Evolutionary conservation across 441 rosid genomes (phyloP), one percentile per base, ranked within the genome.

Genomic region (Jatropha podagrica): DNA sequence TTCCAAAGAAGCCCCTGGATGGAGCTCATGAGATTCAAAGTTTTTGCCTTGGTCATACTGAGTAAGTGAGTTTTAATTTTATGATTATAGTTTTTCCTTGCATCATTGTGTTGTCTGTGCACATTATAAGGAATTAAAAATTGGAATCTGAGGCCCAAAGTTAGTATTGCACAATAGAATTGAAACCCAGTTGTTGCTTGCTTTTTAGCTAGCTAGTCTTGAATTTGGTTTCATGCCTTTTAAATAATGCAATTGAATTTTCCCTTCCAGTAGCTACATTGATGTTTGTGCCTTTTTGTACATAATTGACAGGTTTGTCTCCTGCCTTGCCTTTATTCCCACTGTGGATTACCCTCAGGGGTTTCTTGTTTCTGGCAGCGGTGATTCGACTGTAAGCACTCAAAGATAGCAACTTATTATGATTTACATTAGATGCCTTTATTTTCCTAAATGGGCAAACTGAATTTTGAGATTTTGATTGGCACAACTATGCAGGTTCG

Each of bases 11-110:
- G 71, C 96, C 99, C 79, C 74, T 88, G 72, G 88, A 87, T 71
- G 97, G 97, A 73, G 97, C 98, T 82, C 95, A 96, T 78, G 95
- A 90, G 82, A 92, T 96, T 76, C 97, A 94, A 74, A 88, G 97
- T 77, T 92, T 92, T 81, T 92, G 97, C 85, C 95, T 96, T 68
- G 99, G 94, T 58, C 99, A 96, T 87, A 82, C 97, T 11, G 96
- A 93, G 99, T 90, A 85, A 93, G 96, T 89, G 85, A 80, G 74
- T 76, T 56, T 56, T 56, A 6, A 20, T 83, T 81, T 80, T 74
- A 63, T 60, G 60, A 64, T 74, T 32, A 49, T 14, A 41, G 42
- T 4, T 59, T 75, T 77, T 63, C 51, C 46, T 62, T 63, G 64
- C 17, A 3, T 62, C 17, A 18, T n/a, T 63, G 23, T 58, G 7